phyloP scores from a whole-genome alignment of 371 early-diverging fungal genomes.

The Actinomortierella wolfii region DNA sequence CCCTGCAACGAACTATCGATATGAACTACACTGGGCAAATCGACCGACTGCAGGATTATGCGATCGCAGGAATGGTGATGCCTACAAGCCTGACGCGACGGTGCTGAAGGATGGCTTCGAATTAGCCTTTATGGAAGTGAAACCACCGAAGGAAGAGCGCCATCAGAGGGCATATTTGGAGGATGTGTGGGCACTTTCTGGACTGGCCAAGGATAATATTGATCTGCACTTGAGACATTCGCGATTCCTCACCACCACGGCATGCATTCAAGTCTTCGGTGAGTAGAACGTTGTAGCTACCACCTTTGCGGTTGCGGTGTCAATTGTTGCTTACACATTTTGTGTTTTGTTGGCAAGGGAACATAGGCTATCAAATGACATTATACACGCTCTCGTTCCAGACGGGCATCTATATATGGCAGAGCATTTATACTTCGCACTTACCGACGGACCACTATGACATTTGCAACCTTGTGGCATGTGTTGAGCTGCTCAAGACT shows the following conservation, averaged over 20 bases:
- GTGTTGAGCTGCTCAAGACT: constrained; percentile 3
- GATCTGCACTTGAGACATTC: neutral
- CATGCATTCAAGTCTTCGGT: neutral
- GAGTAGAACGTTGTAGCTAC: neutral
- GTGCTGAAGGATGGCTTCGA: constrained; percentile 12
- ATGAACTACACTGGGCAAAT: constrained; percentile 22
- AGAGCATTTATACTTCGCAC: neutral
- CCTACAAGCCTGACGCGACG: constrained; percentile 19
- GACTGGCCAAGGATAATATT: constrained; percentile 1
- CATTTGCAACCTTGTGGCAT: neutral
- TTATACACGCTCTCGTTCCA: neutral
- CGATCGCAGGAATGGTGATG: constrained; percentile 12
- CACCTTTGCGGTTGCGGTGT: neutral
- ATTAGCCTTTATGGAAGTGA: constrained; percentile 14
- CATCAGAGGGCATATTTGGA: constrained; percentile 10
- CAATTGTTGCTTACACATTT: neutral
- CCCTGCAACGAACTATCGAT: constrained; percentile 1
- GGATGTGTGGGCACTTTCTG: constrained; percentile 17
- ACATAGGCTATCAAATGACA: constrained; percentile 1
- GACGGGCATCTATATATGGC: constrained; percentile 1
- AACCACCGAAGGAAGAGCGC: constrained; percentile 15
- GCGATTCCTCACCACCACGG: neutral
- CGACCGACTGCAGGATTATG: constrained; percentile 8
- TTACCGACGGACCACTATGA: constrained; percentile 1
- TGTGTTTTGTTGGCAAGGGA: neutral